Base-by-base conservation (phyloP, 768 basidiomycete genomes). In the Termitomyces sp. region DNA sequence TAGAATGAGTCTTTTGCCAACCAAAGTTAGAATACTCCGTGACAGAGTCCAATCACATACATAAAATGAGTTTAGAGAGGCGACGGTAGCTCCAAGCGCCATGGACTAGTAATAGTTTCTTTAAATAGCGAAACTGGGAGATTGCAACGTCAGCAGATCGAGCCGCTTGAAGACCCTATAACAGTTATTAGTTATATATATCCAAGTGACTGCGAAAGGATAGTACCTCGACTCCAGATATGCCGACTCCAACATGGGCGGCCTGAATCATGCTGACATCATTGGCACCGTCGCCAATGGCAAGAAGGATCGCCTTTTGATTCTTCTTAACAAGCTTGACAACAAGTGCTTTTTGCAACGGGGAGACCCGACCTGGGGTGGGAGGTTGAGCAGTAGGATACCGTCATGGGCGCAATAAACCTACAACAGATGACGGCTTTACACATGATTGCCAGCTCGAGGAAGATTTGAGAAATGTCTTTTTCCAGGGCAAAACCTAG, bases 261-360 rank as follows among this genome's bases (percentile, higher is more conserved):
- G 96, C 96, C 69, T 98, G 96, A 58, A 98, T 98, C 96, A 98
- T 98, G 68, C 92, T 92, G 63, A 98, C 96, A 70, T 98, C 96
- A 70, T 98, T 98, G 2, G 96, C 96, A 49, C 96, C 96, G 62
- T 98, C 96, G 21, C 96, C 96, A 50, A 98, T 98, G 3, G 96
- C 96, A 9, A 98, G 82, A n/a, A 97, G 77, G 53, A 97, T 92
- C 7, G 94, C 82, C 56, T 93, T 92, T 64, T 88, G 86, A 69
- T 96, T 95, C 72, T 95, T 95, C 80, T 98, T 98, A 54, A 98
- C 96, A n/a, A 98, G 84, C 72, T 98, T 98, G 62, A 98, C 96
- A 4, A 98, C 95, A 38, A 97, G 81, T 0, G 96, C 96, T 70
- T 98, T 99, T 70, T 99, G 97, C 44, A 98, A 72, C 5, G 97